Evolutionary conservation across 2,329 filamentous ascomycete genomes (phyloP), one percentile per base, ranked within the genome.

Genomic region (Scleromitrula shiraiana): DNA sequence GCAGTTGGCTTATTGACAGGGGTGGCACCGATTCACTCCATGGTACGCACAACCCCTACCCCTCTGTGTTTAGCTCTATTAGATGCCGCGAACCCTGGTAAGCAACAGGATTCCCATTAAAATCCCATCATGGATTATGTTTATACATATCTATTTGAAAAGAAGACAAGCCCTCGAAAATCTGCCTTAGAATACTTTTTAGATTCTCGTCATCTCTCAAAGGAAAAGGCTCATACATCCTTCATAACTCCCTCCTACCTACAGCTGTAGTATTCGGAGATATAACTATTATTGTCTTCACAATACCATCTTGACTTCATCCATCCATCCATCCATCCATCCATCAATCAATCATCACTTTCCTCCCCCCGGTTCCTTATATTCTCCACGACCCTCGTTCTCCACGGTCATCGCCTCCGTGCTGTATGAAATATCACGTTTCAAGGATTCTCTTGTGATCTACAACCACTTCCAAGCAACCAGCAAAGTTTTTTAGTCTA

Each of bases 101-200:
- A 41, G 45, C 32, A 36, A 23, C 30, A 47, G 29, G 29, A 47
- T 42, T 22, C 5, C 17, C 17, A 9, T 9, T 48, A 23, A 43
- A 29, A 37, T 17, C 32, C 32, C n/a, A n/a, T n/a, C n/a, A n/a
- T n/a, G n/a, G n/a, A 24, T 22, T 49, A 30, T 44, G 32, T 49
- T 49, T 49, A 38, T 44, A 44, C 22, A 37, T 44, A 19, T 49
- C 26, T 49, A 38, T 44, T 38, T 44, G 24, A 49, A 44, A 29
- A 44, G 40, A 44, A 38, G 17, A 19, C 20, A 15, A 42, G 26
- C 32, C 26, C 40, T 38, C 42, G 15, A 15, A 49, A 41, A 41
- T 42, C 45, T 47, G 45, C 45, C 45, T 42, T 42, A 38, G 22
- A 38, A 33, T 49, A 44, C 40, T 38, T n/a, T n/a, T 41, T 37